Percentiles rank a stretch among this genome's conserved stretches.
Evolutionary conservation across 805 yeast genomes (phyloP).

Genomic region (Candida lessepsii): DNA sequence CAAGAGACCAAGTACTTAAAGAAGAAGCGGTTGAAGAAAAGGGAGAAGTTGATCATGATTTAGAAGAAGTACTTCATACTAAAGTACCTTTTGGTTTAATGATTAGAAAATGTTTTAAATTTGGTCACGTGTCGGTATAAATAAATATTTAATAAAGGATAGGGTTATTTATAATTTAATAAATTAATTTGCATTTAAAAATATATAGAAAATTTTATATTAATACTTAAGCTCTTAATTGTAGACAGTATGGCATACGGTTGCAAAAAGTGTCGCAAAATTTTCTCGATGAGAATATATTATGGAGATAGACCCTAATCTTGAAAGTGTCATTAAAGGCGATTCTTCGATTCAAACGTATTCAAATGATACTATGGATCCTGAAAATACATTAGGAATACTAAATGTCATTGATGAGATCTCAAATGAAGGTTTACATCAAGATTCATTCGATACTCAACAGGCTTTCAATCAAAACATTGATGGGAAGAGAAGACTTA

Average conservation of each 20-base stretch:
- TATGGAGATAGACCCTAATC: slow-evolving; percentile 11
- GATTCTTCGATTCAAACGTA: too few relatives aligned
- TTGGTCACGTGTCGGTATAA: slow-evolving; percentile 2
- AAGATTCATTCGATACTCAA: too few relatives aligned
- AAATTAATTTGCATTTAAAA: too few relatives aligned
- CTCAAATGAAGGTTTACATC: slow-evolving; percentile 27
- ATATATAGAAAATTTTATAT: too few relatives aligned
- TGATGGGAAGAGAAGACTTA: slow-evolving; percentile 11
- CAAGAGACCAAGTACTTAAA: slow-evolving; percentile 36
- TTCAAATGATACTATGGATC: too few relatives aligned
- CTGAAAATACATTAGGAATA: too few relatives aligned
- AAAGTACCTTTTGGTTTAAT: slow-evolving; percentile 6
- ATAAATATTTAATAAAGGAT: neutral
- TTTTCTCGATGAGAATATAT: slow-evolving; percentile 10
- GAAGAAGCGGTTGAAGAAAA: neutral
- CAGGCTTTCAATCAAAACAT: neutral
- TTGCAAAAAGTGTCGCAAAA: slow-evolving; percentile 5
- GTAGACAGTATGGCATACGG: too few relatives aligned
- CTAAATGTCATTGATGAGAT: neutral
- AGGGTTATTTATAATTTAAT: too few relatives aligned
- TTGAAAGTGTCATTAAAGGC: neutral
- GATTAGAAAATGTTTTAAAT: slow-evolving; percentile 6
- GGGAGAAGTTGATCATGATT: slow-evolving; percentile 9
- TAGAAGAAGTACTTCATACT: slow-evolving; percentile 3
- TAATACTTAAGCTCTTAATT: too few relatives aligned